A percentile compares a stretch with the other conserved stretches of the same genome.
Conservation (phyloP, 148 eudicot species). For the Dianthus caryophyllus region DNA sequence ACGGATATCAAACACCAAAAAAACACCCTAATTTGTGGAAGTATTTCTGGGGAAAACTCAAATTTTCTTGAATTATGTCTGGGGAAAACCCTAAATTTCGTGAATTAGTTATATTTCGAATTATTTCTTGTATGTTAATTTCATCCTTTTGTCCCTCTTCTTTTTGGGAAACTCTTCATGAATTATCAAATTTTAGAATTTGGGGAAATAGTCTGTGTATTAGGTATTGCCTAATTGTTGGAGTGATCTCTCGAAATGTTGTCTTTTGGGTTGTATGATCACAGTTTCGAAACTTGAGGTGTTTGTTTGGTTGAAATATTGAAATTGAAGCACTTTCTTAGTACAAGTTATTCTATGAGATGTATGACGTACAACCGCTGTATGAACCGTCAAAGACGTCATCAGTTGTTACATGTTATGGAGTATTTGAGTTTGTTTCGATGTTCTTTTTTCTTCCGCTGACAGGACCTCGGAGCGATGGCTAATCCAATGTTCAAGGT, state of each 20-base stretch:
- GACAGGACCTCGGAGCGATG: slow-evolving; percentile 85
- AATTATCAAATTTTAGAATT: no score
- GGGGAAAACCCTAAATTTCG: no score
- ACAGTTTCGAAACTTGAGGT: not conserved
- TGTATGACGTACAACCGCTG: no score
- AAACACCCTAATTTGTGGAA: no score
- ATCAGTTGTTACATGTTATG: slow-evolving; percentile 62
- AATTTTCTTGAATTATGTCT: no score
- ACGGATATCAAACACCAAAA: no score
- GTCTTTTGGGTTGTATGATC: not conserved
- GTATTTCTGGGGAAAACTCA: no score
- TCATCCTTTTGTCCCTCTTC: no score
- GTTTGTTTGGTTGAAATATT: not conserved
- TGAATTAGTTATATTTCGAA: no score
- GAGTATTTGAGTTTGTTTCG: not conserved
- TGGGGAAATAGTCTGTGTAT: not conserved
- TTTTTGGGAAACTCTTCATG: no score
- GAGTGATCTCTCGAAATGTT: not conserved
- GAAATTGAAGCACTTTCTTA: slow-evolving; percentile 7
- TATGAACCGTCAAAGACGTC: slow-evolving; percentile 86
- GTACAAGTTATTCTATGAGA: no score
- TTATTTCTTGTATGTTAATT: no score
- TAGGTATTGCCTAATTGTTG: not conserved
- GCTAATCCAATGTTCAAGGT: slow-evolving; percentile 96
- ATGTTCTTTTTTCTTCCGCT: slow-evolving; percentile 14